Percentiles rank a stretch among this genome's conserved stretches.
phyloP scores from a whole-genome alignment of 129 eudicot species.

The Artemisia tridentata region DNA sequence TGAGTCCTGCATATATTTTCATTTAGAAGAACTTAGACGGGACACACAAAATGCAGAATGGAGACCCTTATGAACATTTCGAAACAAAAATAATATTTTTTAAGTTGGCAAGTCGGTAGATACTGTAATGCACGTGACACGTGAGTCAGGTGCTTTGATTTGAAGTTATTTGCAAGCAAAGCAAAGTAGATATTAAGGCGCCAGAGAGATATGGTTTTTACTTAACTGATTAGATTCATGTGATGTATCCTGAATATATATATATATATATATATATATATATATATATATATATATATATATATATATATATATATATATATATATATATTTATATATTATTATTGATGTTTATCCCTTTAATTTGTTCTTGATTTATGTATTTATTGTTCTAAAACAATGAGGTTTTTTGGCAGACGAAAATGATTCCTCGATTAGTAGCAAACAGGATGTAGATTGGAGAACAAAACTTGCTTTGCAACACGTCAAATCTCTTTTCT shows the following conservation, averaged over 20 bases:
- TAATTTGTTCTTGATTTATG: not conserved
- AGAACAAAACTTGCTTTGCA: slow-evolving; percentile 70
- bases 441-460: slow-evolving; percentile 77
- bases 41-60: slow-evolving; percentile 1
- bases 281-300: too few species aligned
- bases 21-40: not conserved
- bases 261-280: too few species aligned
- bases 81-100: not conserved
- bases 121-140: not conserved
- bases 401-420: slow-evolving; percentile 41
- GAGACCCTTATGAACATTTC: slow-evolving; percentile 6
- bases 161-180: not conserved
- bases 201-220: not conserved
- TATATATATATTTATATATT: too few species aligned
- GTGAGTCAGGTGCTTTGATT: not conserved
- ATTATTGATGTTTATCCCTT: not conserved
- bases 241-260: too few species aligned
- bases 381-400: slow-evolving; percentile 3
- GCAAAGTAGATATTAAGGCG: not conserved
- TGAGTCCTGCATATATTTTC: not conserved
- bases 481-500: slow-evolving; percentile 64
- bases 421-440: slow-evolving; percentile 32
- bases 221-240: not conserved
- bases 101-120: slow-evolving; percentile 1
- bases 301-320: too few species aligned